Conservation (phyloP, 495 filamentous ascomycete species). For the Xylaria flabelliformis region DNA sequence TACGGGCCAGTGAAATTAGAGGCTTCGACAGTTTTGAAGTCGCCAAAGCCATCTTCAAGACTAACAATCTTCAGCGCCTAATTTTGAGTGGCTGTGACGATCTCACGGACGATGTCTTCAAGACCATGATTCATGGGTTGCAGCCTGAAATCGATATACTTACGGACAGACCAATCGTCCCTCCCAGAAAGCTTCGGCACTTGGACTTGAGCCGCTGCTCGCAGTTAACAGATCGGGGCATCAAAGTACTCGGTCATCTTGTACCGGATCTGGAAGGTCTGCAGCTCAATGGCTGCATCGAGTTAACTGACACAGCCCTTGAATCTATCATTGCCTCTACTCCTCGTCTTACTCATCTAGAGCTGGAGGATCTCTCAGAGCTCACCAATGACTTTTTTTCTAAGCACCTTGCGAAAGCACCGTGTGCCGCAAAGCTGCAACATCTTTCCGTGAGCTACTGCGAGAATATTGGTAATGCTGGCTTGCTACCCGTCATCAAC, state of each 20-base stretch:
- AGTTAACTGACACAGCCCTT: conserved; percentile 76
- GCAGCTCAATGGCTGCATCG: conserved; percentile 73
- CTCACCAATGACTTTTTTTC: conserved; percentile 77
- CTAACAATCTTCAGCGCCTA: conserved; percentile 81
- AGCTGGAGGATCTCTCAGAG: conserved; percentile 82
- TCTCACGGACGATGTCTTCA: conserved; percentile 73
- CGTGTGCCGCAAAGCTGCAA: conserved; percentile 71
- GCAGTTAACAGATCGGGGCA: conserved; percentile 70
- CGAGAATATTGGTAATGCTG: conserved; percentile 80
- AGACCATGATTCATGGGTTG: conserved; percentile 72
- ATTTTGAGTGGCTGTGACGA: conserved; percentile 78
- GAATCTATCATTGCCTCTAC: conserved; percentile 74
- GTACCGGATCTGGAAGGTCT: conserved; percentile 83
- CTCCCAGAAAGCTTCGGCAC: conserved; percentile 80
- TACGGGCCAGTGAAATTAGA: conserved; percentile 80
- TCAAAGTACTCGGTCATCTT: conserved; percentile 71
- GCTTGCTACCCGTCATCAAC: conserved; percentile 84
- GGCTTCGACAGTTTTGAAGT: conserved; percentile 78
- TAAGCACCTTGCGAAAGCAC: conserved; percentile 71
- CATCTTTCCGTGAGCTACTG: conserved; percentile 92
- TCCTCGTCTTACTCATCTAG: conserved; percentile 81
- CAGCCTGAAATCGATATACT: conserved; percentile 79
- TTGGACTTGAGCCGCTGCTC: conserved; percentile 83
- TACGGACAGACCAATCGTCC: conserved; percentile 75
- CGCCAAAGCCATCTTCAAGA: conserved; percentile 72